Base-by-base conservation (phyloP, 441 rosid genomes). In the Monsonia emarginata region DNA sequence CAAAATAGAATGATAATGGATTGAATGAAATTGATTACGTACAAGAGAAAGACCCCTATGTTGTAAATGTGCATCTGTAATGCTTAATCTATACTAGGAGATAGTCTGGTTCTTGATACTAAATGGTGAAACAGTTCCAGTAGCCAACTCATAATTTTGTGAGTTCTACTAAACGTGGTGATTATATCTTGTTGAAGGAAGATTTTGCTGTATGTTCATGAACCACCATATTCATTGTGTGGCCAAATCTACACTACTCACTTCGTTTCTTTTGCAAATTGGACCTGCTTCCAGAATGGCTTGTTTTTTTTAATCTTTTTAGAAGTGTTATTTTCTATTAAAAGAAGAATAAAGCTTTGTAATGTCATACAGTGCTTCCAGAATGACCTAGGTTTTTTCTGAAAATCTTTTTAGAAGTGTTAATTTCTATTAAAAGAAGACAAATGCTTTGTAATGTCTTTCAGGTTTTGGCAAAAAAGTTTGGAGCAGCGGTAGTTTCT, bases 401-500 rank as follows among this genome's bases (percentile, higher is more conserved):
- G n/a, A n/a, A n/a, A n/a, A n/a, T n/a, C n/a, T n/a, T n/a, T n/a
- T n/a, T n/a, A n/a, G n/a, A n/a, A n/a, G n/a, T n/a, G n/a, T n/a
- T n/a, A n/a, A n/a, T n/a, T n/a, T n/a, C 44, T 7, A 36, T 36
- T 10, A 1, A 5, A 57, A 66, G 16, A 36, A 13, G 26, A 52
- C 34, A 14, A 64, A 25, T 40, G 54, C 38, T 10, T 36, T 73
- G 28, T n/a, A 14, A 27, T 50, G 24, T 59, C 16, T 6, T 60
- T 13, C 68, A 92, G 98, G 87, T 89, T 73, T 77, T 92, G 80
- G 95, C 98, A 9, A 90, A 90, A 81, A 93, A 93, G 79, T 93
- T 93, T 74, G 97, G 94, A 68, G 98, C 98, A 13, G 97, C 96
- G 63, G 82, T 90, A 40, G 92, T 93, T 74, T 82, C 98, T 2